A percentile compares a stretch with the other conserved stretches of the same genome.
These are phyloP conservation scores for Taphrina deformans DNA, from an alignment of 1,139 yeast species.

Conservation along the genomic window DNA sequence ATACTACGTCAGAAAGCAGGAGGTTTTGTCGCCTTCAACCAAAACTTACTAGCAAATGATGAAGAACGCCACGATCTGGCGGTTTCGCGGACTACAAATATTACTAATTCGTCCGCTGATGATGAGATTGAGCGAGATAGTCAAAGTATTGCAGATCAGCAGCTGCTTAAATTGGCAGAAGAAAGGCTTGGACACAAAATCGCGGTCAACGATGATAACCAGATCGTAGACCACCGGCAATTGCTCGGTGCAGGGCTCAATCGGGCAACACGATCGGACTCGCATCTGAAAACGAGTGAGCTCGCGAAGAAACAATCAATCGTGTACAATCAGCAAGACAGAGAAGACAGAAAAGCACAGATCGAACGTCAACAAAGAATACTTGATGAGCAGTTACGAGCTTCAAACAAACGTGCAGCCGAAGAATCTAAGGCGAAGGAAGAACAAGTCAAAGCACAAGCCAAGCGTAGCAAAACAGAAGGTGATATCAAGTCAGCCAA, in stretches of 20 bases:
- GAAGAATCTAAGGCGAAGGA: constrained; percentile 46
- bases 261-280: not conserved
- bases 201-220: constrained; percentile 43
- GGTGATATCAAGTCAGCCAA: constrained; percentile 41
- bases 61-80: constrained; percentile 40
- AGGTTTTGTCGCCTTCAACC: constrained; percentile 40
- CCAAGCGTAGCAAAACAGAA: constrained; percentile 39
- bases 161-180: constrained; percentile 32
- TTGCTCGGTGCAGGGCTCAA: constrained; percentile 43
- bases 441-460: constrained; percentile 32
- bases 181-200: constrained; percentile 39
- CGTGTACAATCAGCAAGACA: not conserved
- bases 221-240: constrained; percentile 43
- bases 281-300: constrained; percentile 38
- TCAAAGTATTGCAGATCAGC: constrained; percentile 31
- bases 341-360: constrained; percentile 27
- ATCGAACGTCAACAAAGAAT: constrained; percentile 49
- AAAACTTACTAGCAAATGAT: constrained; percentile 41
- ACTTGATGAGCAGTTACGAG: constrained; percentile 52
- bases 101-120: not conserved
- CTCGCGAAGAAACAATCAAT: constrained; percentile 48
- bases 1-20: constrained; percentile 20
- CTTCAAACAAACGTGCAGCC: constrained; percentile 52
- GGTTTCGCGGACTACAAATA: constrained; percentile 37
- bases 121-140: not conserved